A percentile compares a stretch with the other conserved stretches of the same genome.
Conservation (phyloP, 176 grass and related monocot genomes). For the Aechmea fasciata region DNA sequence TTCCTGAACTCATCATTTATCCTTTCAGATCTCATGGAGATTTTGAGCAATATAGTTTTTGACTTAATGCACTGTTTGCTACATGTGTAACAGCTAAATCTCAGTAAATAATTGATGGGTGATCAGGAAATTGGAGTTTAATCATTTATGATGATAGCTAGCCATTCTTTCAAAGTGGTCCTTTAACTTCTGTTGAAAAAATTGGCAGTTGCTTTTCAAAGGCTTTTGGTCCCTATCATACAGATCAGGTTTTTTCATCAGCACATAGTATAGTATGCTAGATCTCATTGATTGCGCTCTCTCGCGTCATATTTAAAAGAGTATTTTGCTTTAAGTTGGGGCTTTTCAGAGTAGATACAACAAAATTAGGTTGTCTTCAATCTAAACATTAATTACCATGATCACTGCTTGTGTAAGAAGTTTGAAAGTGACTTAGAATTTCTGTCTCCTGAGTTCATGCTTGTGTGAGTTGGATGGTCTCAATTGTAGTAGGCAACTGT, state of each 20-base stretch:
- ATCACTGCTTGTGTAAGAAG: too few relatives aligned
- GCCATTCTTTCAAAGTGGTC: not conserved
- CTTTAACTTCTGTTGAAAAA: slow-evolving; percentile 12
- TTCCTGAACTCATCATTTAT: too few relatives aligned
- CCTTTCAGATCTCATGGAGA: too few relatives aligned
- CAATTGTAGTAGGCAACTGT: not conserved
- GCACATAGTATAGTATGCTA: not conserved
- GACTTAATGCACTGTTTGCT: too few relatives aligned
- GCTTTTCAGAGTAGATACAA: not conserved
- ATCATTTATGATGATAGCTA: not conserved
- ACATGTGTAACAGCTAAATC: too few relatives aligned
- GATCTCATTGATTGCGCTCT: not conserved
- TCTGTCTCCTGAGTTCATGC: not conserved
- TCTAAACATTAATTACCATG: not conserved
- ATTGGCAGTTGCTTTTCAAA: slow-evolving; percentile 5
- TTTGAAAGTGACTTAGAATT: too few relatives aligned
- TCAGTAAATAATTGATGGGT: not conserved
- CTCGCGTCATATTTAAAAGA: not conserved
- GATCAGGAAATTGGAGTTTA: not conserved
- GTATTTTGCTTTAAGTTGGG: not conserved
- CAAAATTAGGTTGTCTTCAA: not conserved
- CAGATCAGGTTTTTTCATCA: not conserved
- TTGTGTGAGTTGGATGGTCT: not conserved
- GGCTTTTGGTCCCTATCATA: not conserved
- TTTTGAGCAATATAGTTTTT: too few relatives aligned